A percentile compares a stretch with the other conserved stretches of the same genome.
Evolutionary conservation across 352 stramenopile species (phyloP).

Genomic region (Globisporangium lucens): DNA sequence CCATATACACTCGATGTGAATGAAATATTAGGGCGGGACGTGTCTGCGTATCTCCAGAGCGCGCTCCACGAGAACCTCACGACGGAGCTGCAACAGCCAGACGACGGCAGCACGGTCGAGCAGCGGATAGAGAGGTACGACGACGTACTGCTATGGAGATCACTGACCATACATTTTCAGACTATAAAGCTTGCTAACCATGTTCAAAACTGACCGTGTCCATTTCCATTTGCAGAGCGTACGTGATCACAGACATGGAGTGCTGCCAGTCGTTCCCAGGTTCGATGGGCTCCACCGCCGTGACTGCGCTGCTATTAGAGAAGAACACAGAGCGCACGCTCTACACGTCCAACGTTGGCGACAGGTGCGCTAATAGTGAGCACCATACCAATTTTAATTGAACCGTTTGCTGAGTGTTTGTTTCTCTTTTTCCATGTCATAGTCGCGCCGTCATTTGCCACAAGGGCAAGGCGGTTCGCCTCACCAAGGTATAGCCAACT

Average conservation of each 20-base stretch:
- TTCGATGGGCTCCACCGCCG: constrained; percentile 56
- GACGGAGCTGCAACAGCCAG: constrained; percentile 36
- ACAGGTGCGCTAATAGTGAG: constrained; percentile 41
- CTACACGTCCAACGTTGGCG: constrained; percentile 68
- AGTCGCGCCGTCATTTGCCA: constrained; percentile 68
- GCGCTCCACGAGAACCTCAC: constrained; percentile 62
- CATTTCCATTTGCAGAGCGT: constrained; percentile 36
- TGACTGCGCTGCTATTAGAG: constrained; percentile 51
- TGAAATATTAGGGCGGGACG: constrained; percentile 41
- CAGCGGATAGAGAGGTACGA: constrained; percentile 57
- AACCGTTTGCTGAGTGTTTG: no score
- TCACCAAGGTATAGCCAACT: constrained; percentile 40
- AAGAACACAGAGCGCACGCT: constrained; percentile 34
- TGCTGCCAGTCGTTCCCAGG: constrained; percentile 52
- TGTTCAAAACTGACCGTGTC: not conserved
- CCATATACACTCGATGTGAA: not conserved
- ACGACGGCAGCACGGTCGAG: constrained; percentile 42
- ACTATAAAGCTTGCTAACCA: not conserved
- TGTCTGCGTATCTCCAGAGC: constrained; percentile 68
- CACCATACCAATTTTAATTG: no score
- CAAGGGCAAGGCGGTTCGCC: constrained; percentile 44
- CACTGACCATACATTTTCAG: not conserved
- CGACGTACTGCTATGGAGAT: not conserved
- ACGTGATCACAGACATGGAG: constrained; percentile 75
- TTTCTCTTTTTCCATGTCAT: not conserved